A percentile compares a stretch with the other conserved stretches of the same genome.
Evolutionary conservation across 148 eudicot species (phyloP).

Genomic region (Amaranthus cruentus): DNA sequence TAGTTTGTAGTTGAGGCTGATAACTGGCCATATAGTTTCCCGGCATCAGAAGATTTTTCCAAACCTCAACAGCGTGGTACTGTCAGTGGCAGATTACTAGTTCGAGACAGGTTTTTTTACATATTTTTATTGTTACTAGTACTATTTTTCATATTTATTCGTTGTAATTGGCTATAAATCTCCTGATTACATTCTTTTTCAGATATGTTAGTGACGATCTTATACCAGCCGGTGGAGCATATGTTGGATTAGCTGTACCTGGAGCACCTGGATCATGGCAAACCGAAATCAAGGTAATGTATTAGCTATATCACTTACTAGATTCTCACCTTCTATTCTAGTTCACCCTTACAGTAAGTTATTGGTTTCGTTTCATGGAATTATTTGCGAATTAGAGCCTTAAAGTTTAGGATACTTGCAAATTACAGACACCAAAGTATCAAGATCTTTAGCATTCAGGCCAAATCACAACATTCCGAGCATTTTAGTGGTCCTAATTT

Average conservation of each 20-base stretch:
- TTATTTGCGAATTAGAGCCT: no score
- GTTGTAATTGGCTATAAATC: background rate
- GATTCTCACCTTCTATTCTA: background rate
- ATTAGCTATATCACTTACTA: background rate
- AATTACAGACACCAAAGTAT: no score
- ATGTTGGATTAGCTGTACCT: slow-evolving; percentile 81
- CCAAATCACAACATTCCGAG: no score
- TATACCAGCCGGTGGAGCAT: slow-evolving; percentile 59
- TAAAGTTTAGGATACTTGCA: no score
- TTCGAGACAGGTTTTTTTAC: slow-evolving; percentile 47
- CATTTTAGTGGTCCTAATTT: no score
- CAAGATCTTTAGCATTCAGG: no score
- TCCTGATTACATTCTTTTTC: background rate
- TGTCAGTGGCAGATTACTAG: slow-evolving; percentile 59
- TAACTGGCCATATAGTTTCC: slow-evolving; percentile 86
- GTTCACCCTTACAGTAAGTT: background rate
- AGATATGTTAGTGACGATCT: slow-evolving; percentile 44
- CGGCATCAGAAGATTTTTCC: slow-evolving; percentile 74
- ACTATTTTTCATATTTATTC: background rate
- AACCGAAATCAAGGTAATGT: slow-evolving; percentile 82
- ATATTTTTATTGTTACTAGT: background rate
- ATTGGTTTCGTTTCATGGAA: background rate
- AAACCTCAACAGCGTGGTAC: slow-evolving; percentile 60
- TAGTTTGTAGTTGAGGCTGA: slow-evolving; percentile 50
- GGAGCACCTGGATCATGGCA: slow-evolving; percentile 95